Base-by-base conservation (phyloP, 306 rosid species). In the Cucurbita ficifolia region DNA sequence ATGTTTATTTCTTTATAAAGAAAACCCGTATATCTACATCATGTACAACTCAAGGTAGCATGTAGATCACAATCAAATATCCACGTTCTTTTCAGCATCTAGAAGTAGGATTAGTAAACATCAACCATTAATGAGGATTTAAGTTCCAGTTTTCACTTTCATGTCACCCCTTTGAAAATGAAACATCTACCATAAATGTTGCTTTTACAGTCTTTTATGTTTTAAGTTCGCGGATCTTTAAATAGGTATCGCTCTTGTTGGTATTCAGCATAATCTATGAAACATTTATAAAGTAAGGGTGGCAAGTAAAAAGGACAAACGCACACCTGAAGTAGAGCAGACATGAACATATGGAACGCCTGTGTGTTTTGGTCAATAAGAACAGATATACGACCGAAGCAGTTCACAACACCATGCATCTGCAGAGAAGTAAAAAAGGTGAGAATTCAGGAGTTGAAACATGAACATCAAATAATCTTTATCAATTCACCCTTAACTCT, bases 321-420 rank as follows among this genome's bases (percentile, higher is more conserved):
- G 10, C 70, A 80, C 59, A 94, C 99, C 99, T 94, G 99, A 79
- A 94, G 97, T 72, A 94, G 83, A 68, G 99, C 99, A 10, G 91
- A 84, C 97, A 94, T 91, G 86, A 94, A 94, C 88, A 94, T 14
- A 81, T 94, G 97, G 82, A 94, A 84, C 52, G 99, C 99, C 82
- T 94, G 99, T 13, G 99, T 94, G 77, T 94, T 94, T 81, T 94
- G 99, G 74, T 94, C 99, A 60, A 94, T 85, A 52, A 94, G 99
- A 75, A 94, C 88, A 74, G 99, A 83, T 80, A 94, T 85, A 76
- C 99, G 94, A 76, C 99, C 97, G 52, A 94, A 94, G 82, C 86
- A 94, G 81, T 81, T 89, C 51, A 94, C 99, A 76, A 94, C 96
- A 3, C 99, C 96, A 56, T 89, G 92, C 91, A 88, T 85, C 99